phyloP scores from a whole-genome alignment of 2,329 filamentous ascomycete species.

The Thelonectria olida region DNA sequence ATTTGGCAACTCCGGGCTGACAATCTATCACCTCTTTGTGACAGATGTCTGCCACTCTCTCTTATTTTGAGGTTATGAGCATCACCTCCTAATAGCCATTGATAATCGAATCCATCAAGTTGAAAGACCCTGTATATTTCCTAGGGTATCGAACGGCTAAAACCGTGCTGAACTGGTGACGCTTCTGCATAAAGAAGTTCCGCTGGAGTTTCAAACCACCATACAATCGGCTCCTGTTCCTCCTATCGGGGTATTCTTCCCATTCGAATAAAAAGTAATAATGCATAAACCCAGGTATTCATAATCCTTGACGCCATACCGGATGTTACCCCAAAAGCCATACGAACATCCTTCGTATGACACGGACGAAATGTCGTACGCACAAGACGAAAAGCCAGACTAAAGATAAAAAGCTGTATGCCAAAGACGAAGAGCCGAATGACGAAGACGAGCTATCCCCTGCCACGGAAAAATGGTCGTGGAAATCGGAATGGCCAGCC shows the following conservation, averaged over 20 bases:
- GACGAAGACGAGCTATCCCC: too few relatives aligned
- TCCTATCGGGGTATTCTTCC: slow-evolving; percentile 32
- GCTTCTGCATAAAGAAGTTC: background rate
- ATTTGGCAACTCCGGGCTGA: background rate
- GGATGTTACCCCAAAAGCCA: slow-evolving; percentile 15
- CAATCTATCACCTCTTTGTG: background rate
- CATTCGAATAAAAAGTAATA: slow-evolving; percentile 10
- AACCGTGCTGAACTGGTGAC: background rate
- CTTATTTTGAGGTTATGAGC: background rate
- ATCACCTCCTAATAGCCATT: background rate
- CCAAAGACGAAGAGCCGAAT: too few relatives aligned
- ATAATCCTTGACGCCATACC: slow-evolving; percentile 32
- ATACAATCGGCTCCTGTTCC: slow-evolving; percentile 5
- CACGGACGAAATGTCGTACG: background rate
- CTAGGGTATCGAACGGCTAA: background rate
- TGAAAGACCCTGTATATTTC: slow-evolving; percentile 12
- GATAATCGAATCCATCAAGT: background rate
- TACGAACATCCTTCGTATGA: background rate
- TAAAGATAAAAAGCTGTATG: too few relatives aligned
- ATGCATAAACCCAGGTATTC: slow-evolving; percentile 12
- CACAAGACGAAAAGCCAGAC: background rate
- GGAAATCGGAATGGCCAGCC: slow-evolving; percentile 10
- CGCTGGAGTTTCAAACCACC: slow-evolving; percentile 18
- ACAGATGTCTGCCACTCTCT: background rate
- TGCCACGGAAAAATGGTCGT: background rate